Conservation (phyloP, 768 basidiomycete species). For the Filobasidium floriforme region DNA sequence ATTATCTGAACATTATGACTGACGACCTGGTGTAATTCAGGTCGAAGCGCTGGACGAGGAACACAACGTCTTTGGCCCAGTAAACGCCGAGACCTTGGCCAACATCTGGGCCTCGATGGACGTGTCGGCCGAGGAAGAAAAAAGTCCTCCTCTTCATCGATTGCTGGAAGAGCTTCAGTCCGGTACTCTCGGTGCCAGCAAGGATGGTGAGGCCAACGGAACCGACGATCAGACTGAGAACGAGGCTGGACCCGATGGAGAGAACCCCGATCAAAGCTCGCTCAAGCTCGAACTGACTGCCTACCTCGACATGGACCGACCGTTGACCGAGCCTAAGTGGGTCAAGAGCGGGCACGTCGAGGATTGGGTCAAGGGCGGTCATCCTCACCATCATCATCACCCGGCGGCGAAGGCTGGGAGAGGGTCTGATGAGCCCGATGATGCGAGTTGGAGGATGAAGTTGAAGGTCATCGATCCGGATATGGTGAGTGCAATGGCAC, state of each 20-base stretch:
- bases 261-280: slow-evolving; percentile 23
- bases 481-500: slow-evolving; percentile 57
- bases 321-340: slow-evolving; percentile 93
- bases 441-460: slow-evolving; percentile 73
- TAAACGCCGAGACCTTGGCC: slow-evolving; percentile 15
- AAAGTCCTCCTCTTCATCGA: slow-evolving; percentile 10
- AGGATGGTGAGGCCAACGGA: too few species aligned
- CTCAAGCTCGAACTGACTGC: slow-evolving; percentile 50
- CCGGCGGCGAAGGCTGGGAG: slow-evolving; percentile 5
- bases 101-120: slow-evolving; percentile 21
- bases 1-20: neutral
- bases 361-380: slow-evolving; percentile 68
- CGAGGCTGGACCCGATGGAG: too few species aligned
- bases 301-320: slow-evolving; percentile 76
- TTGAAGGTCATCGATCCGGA: slow-evolving; percentile 89
- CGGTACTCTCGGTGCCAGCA: too few species aligned
- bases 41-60: slow-evolving; percentile 27
- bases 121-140: slow-evolving; percentile 15
- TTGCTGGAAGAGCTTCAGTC: neutral
- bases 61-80: slow-evolving; percentile 24
- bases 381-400: slow-evolving; percentile 58
- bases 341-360: slow-evolving; percentile 89
- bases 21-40: slow-evolving; percentile 12
- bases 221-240: too few species aligned
- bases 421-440: slow-evolving; percentile 7